Percentiles rank a stretch among this genome's conserved stretches.
Evolutionary conservation across 1,284 basidiomycete genomes (phyloP).

Genomic region (Ustilago curta): DNA sequence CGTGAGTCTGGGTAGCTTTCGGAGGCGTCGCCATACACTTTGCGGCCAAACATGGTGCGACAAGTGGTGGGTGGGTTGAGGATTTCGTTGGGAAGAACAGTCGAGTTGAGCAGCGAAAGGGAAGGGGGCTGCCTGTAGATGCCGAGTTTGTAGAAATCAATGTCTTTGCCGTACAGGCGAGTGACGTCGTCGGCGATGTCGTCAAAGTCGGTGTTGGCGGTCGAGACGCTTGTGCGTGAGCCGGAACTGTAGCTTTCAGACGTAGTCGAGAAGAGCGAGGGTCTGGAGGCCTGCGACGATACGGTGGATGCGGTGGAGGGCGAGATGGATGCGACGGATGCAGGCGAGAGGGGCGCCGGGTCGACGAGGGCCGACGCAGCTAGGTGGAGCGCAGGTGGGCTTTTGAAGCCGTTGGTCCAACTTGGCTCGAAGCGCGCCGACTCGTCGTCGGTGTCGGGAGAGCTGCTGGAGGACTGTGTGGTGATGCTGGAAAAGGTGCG

Average conservation of each 20-base stretch:
- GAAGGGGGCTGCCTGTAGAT: slow-evolving; percentile 51
- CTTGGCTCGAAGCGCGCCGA: slow-evolving; percentile 31
- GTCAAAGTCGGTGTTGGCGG: slow-evolving; percentile 19
- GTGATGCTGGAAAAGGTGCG: slow-evolving; percentile 53
- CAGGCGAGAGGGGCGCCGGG: slow-evolving; percentile 12
- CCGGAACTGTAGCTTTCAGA: slow-evolving; percentile 40
- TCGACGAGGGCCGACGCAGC: slow-evolving; percentile 1
- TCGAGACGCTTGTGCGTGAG: slow-evolving; percentile 45
- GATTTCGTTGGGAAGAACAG: slow-evolving; percentile 56
- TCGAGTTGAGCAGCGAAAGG: slow-evolving; percentile 58
- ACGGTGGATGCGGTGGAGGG: slow-evolving; percentile 51
- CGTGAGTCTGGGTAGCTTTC: slow-evolving; percentile 24
- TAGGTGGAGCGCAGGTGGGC: slow-evolving; percentile 6
- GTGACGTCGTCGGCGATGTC: slow-evolving; percentile 33
- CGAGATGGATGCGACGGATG: slow-evolving; percentile 26
- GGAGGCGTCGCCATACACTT: slow-evolving; percentile 25
- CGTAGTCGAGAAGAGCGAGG: slow-evolving; percentile 52
- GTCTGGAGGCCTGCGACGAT: slow-evolving; percentile 43
- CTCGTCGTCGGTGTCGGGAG: slow-evolving; percentile 43
- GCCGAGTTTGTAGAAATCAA: not conserved
- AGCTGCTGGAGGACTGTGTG: slow-evolving; percentile 47
- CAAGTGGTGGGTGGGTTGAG: slow-evolving; percentile 43
- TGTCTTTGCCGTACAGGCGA: slow-evolving; percentile 8
- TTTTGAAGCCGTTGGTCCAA: slow-evolving; percentile 23
- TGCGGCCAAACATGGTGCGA: slow-evolving; percentile 38